phyloP scores from a whole-genome alignment of 2,329 filamentous ascomycete species.

The Hypoxylon sp. region DNA sequence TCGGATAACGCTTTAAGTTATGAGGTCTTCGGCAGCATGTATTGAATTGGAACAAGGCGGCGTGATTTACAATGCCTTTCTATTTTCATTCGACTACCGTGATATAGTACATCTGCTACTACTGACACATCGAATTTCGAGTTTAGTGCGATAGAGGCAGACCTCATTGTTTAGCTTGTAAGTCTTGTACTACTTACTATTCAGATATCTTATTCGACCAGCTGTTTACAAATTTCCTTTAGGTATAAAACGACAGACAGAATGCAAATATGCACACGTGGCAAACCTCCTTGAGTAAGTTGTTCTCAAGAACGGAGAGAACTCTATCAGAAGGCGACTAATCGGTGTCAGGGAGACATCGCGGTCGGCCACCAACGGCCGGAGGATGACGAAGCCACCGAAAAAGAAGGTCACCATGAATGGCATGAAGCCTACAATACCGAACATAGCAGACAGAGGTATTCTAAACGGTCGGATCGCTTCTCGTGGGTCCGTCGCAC shows the following conservation, averaged over 20 bases:
- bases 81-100: constrained; percentile 20
- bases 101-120: constrained; percentile 18
- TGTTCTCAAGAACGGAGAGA: neutral
- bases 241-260: constrained; percentile 82
- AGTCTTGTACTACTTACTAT: constrained; percentile 50
- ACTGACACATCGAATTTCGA: constrained; percentile 36
- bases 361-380: constrained; percentile 80
- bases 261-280: constrained; percentile 81
- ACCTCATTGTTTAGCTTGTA: constrained; percentile 77
- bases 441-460: constrained; percentile 70
- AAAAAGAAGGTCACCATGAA: constrained; percentile 66
- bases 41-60: constrained; percentile 17
- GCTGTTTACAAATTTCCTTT: constrained; percentile 53
- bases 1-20: constrained; percentile 2
- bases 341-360: constrained; percentile 68
- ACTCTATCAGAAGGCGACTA: constrained; percentile 22
- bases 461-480: constrained; percentile 62
- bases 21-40: constrained; percentile 14
- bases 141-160: constrained; percentile 80
- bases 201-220: constrained; percentile 16
- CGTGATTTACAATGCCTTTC: constrained; percentile 17
- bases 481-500: constrained; percentile 67
- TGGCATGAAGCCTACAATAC: constrained; percentile 60
- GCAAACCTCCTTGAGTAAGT: constrained; percentile 82
- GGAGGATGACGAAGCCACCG: constrained; percentile 89